Evolutionary conservation across 768 basidiomycete species (phyloP).

Genomic region (Trametes punicea): DNA sequence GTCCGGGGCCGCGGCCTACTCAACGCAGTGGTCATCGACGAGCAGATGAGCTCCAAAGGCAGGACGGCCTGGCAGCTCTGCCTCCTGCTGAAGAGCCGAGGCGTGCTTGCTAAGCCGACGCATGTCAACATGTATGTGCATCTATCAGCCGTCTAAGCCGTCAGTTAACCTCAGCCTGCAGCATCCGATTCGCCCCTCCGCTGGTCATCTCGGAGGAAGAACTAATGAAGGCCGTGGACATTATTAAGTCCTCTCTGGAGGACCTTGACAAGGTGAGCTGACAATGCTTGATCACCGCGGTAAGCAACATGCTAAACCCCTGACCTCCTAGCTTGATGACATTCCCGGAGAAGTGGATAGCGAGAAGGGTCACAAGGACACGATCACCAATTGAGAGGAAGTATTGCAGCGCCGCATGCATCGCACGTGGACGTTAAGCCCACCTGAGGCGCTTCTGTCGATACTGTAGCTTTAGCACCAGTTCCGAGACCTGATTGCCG

Average conservation of each 20-base stretch:
- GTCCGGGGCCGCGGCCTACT: constrained; percentile 88
- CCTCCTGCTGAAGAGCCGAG: constrained; percentile 84
- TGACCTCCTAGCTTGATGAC: constrained; percentile 39
- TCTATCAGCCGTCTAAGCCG: background rate
- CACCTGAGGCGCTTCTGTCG: background rate
- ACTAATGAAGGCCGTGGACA: constrained; percentile 64
- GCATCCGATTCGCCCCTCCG: constrained; percentile 95
- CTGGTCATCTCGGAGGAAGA: constrained; percentile 91
- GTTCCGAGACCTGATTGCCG: background rate
- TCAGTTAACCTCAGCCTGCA: constrained; percentile 30
- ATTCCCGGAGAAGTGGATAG: constrained; percentile 66
- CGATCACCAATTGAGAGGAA: constrained; percentile 27
- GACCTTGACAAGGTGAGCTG: constrained; percentile 74
- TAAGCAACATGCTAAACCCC: constrained; percentile 29
- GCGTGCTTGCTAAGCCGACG: constrained; percentile 94
- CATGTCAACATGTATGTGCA: constrained; percentile 84
- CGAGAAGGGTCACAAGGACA: constrained; percentile 55
- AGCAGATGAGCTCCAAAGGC: constrained; percentile 69
- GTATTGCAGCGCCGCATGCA: background rate
- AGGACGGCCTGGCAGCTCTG: constrained; percentile 96
- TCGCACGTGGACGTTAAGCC: background rate
- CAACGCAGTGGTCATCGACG: constrained; percentile 93
- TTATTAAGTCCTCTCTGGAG: constrained; percentile 71
- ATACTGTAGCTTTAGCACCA: constrained; percentile 12
- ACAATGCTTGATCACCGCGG: background rate